Evolutionary conservation across 176 grass and related monocot genomes (phyloP), one percentile per base, ranked within the genome.

Genomic region (Carex cristatella): DNA sequence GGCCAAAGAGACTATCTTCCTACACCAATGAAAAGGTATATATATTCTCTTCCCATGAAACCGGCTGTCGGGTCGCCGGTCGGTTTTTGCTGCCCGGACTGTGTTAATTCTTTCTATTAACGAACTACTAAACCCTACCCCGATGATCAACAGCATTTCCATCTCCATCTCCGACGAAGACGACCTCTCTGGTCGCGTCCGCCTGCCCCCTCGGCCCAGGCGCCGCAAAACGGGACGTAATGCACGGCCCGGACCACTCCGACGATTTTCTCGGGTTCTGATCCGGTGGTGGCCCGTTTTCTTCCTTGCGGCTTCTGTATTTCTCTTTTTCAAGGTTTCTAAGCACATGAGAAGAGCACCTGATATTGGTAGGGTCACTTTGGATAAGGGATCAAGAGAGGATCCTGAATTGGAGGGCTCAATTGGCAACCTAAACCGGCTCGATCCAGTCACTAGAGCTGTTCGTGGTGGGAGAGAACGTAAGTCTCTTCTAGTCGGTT

Each of bases 111-210:
- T 16, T 81, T 65, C 59, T 30, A 61, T 65, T 28, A 81, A 81
- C 30, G 46, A 19, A 9, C 51, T 35, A 9, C 6, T 37, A 79
- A 57, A 79, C 53, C 38, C 7, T 84, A 87, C 19, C 81, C 77
- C 89, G 88, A 87, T 94, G 86, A 83, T 91, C 80, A 88, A 92
- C 38, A 88, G 91, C 85, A 89, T 99, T 82, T 95, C 93, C 64
- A 87, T 98, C 88, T 93, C 91, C 57, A 84, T 95, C 85, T 90
- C 93, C 72, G 96, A 99, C 81, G 93, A 94, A 88, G 93, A 95
- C 6, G 93, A 92, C 56, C 81, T 88, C 69, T 42, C 78, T 44
- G 90, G 96, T 9, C 88, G 85, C 76, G 89, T 90, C 42, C 93
- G 96, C n/a, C 83, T 90, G 6, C 88, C 88, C 7, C 53, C 90